These are phyloP conservation scores for Inga leiocalycina DNA, from an alignment of 306 rosid species.

Conservation along the genomic window DNA sequence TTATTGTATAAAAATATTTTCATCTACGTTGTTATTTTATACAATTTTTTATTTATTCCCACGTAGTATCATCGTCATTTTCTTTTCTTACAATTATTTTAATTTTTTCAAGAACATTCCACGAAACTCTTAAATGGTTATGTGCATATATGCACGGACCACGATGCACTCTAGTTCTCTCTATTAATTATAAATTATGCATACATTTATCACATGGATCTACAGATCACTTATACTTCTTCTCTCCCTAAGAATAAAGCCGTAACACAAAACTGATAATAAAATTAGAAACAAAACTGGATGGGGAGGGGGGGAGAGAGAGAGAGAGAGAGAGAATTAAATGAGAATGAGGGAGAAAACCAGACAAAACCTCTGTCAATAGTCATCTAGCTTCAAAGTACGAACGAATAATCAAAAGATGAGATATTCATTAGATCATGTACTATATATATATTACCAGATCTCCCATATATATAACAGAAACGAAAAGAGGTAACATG, in stretches of 20 bases:
- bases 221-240: neutral
- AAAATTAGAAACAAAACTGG: conserved; percentile 13
- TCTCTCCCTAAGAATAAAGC: neutral
- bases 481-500: neutral
- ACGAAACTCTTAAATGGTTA: neutral
- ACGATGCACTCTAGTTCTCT: neutral
- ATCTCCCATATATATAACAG: conserved; percentile 27
- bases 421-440: conserved; percentile 31
- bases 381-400: neutral
- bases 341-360: neutral
- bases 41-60: neutral
- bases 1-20: neutral
- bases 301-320: no score
- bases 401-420: conserved; percentile 13
- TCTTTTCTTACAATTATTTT: neutral
- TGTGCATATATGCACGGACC: neutral
- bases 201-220: neutral
- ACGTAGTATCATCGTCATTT: neutral
- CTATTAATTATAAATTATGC: neutral
- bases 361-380: neutral
- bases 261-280: no score
- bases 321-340: neutral
- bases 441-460: conserved; percentile 19
- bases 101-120: neutral
- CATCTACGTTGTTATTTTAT: neutral